Conservation (phyloP, 148 eudicot species). For the Polygonum aviculare region DNA sequence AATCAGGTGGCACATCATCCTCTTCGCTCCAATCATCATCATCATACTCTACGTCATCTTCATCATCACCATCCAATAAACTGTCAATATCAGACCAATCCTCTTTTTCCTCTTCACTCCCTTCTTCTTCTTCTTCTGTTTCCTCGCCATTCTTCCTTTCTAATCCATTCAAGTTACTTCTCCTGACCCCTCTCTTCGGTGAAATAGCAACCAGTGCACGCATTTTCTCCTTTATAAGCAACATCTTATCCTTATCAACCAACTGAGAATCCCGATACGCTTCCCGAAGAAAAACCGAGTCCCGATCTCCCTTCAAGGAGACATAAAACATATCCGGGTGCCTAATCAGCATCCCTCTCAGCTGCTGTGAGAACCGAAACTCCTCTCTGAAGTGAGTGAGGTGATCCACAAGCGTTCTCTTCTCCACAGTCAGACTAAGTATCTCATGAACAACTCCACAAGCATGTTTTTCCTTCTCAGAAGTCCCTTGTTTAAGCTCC, state of each 20-base stretch:
- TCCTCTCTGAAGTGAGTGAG: slow-evolving; percentile 95
- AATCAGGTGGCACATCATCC: slow-evolving; percentile 78
- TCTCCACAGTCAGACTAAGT: slow-evolving; percentile 84
- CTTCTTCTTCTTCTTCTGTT: slow-evolving; percentile 21
- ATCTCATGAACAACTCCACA: slow-evolving; percentile 92
- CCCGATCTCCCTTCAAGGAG: slow-evolving; percentile 88
- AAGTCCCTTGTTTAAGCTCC: slow-evolving; percentile 46
- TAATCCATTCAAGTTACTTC: slow-evolving; percentile 18
- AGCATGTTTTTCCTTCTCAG: slow-evolving; percentile 90
- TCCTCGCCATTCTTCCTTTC: slow-evolving; percentile 22
- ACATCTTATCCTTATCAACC: slow-evolving; percentile 67
- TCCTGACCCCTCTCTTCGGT: slow-evolving; percentile 32
- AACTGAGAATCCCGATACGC: slow-evolving; percentile 81
- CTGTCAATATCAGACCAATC: slow-evolving; percentile 82
- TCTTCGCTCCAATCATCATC: slow-evolving; percentile 63
- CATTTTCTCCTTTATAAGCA: slow-evolving; percentile 86
- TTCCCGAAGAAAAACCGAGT: slow-evolving; percentile 92
- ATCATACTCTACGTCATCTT: slow-evolving; percentile 22
- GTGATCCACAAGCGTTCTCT: slow-evolving; percentile 91
- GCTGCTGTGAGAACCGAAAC: slow-evolving; percentile 94
- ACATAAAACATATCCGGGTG: slow-evolving; percentile 99
- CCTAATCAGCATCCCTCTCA: slow-evolving; percentile 92
- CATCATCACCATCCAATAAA: slow-evolving; percentile 38
- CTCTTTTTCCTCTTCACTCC: slow-evolving; percentile 44
- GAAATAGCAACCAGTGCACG: slow-evolving; percentile 73